Conservation (phyloP, 176 grass and related monocot species). For the Triticum timopheevii region DNA sequence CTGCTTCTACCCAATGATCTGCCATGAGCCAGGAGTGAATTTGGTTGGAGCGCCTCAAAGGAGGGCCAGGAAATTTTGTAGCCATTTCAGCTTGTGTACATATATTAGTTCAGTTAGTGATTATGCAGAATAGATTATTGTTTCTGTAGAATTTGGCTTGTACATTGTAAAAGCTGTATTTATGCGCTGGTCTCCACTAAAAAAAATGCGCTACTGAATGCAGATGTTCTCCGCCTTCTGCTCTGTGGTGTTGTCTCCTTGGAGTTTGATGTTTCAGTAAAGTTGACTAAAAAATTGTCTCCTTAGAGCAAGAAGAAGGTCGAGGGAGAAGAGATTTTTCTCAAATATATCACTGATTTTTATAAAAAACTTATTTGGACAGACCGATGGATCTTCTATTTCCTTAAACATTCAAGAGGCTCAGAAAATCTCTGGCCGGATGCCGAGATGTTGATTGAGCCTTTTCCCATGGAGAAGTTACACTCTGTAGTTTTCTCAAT, state of each 20-base stretch:
- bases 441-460: too few relatives aligned
- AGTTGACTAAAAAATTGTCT: background rate
- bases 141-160: conserved; percentile 31
- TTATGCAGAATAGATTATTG: conserved; percentile 25
- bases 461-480: too few relatives aligned
- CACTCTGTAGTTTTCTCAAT: too few relatives aligned
- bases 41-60: conserved; percentile 20
- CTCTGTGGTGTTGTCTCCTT: background rate
- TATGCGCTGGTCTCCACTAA: background rate
- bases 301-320: too few relatives aligned
- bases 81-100: conserved; percentile 42
- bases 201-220: background rate
- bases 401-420: too few relatives aligned
- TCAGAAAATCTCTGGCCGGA: too few relatives aligned
- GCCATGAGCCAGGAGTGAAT: background rate
- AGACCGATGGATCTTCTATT: too few relatives aligned
- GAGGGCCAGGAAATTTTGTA: conserved; percentile 47
- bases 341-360: too few relatives aligned
- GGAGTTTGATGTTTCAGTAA: background rate
- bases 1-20: conserved; percentile 23
- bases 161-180: conserved; percentile 40
- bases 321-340: too few relatives aligned
- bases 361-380: too few relatives aligned
- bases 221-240: background rate
- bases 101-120: conserved; percentile 32